phyloP scores from a whole-genome alignment of 345 rosid genomes.

The Dipteronia sinensis region DNA sequence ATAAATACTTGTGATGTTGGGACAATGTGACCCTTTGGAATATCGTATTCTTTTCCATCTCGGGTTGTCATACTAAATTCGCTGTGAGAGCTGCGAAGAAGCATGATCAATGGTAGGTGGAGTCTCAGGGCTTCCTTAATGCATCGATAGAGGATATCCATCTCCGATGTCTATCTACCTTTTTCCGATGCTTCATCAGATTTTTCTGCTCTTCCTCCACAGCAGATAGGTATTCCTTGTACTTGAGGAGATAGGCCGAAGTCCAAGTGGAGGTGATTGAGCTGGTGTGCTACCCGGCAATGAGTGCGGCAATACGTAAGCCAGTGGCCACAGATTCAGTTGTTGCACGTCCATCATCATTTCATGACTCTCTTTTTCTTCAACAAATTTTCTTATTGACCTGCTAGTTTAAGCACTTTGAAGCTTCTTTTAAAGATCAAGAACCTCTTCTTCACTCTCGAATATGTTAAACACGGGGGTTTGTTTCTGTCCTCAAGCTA shows the following conservation, averaged over 20 bases:
- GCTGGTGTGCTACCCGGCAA: slow-evolving; percentile 99
- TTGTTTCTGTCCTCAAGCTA: too few relatives aligned
- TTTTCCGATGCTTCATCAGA: slow-evolving; percentile 76
- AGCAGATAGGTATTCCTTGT: slow-evolving; percentile 59
- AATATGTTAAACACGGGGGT: too few relatives aligned
- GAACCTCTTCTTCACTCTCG: too few relatives aligned
- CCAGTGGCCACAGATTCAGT: slow-evolving; percentile 89
- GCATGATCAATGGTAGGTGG: slow-evolving; percentile 94
- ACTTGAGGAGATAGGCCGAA: slow-evolving; percentile 78
- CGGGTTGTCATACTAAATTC: slow-evolving; percentile 77
- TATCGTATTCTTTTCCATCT: slow-evolving; percentile 82
- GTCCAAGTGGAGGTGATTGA: slow-evolving; percentile 98
- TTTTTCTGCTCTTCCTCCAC: slow-evolving; percentile 79
- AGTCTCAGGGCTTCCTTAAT: slow-evolving; percentile 97
- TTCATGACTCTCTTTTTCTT: too few relatives aligned
- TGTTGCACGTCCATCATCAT: slow-evolving; percentile 71
- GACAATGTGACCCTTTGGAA: slow-evolving; percentile 93
- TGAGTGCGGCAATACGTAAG: slow-evolving; percentile 92
- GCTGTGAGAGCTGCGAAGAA: slow-evolving; percentile 77
- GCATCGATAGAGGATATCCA: slow-evolving; percentile 87
- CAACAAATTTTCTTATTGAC: too few relatives aligned
- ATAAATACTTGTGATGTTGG: slow-evolving; percentile 97
- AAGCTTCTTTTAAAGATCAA: too few relatives aligned
- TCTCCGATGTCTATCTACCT: slow-evolving; percentile 81
- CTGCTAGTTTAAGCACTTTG: too few relatives aligned